These are phyloP conservation scores for Solanum commersonii DNA, from an alignment of 257 asterid genomes.

Conservation along the genomic window DNA sequence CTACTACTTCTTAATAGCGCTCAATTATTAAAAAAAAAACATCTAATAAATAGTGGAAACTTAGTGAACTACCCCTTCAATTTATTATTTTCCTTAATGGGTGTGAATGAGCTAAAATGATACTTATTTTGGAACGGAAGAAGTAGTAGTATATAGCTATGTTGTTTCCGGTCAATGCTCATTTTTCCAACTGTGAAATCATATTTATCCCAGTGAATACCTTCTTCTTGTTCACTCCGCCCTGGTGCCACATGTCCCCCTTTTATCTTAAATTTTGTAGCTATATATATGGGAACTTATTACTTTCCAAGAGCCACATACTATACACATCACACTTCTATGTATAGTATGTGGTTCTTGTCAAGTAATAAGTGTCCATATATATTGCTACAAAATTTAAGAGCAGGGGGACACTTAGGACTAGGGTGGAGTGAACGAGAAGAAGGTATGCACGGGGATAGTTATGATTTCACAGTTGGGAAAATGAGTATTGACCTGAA, in stretches of 20 bases:
- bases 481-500: constrained; percentile 12
- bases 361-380: constrained; percentile 10
- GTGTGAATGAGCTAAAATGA: not conserved
- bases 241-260: constrained; percentile 35
- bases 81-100: not conserved
- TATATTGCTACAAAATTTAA: constrained; percentile 15
- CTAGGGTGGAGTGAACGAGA: constrained; percentile 47
- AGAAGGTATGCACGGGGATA: constrained; percentile 43
- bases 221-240: constrained; percentile 55
- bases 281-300: constrained; percentile 17
- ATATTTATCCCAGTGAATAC: constrained; percentile 41
- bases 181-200: constrained; percentile 34
- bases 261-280: not conserved
- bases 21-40: not conserved
- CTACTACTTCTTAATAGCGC: not conserved
- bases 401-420: constrained; percentile 33
- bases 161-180: constrained; percentile 22
- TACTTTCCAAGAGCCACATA: not conserved
- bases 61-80: not conserved
- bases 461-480: constrained; percentile 26
- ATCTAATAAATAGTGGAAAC: not conserved
- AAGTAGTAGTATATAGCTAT: not conserved
- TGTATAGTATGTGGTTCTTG: not conserved
- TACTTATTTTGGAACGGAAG: not conserved
- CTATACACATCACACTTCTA: not conserved